Base-by-base conservation (phyloP, 495 filamentous ascomycete genomes). In the Trichocladium uniseriatum region DNA sequence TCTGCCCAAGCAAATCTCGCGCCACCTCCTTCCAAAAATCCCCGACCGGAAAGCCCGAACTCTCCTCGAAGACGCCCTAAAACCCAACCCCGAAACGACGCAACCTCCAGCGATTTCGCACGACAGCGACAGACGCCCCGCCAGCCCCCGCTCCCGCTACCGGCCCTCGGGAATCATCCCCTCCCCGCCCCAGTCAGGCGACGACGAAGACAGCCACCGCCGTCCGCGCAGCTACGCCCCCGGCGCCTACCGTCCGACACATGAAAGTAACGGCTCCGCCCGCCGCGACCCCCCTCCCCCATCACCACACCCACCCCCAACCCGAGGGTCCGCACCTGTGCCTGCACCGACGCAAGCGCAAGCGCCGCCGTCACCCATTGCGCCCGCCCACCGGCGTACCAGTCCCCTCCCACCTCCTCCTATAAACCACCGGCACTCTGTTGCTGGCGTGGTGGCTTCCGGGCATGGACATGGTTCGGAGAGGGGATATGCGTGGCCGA, bases 1-100 rank as follows among this genome's bases (percentile, higher is more conserved):
- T 7, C 86, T 91, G 39, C 87, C 87, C 6, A 87, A 88, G 46
- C 82, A 89, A 54, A 76, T 92, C 1, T 80, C 84, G 1, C 77
- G 88, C 31, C 74, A 80, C 20, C 69, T 92, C 5, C 81, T 94
- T 43, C 88, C 87, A 1, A 69, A 69, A 4, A 50, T 46, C 15
- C 48, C 59, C 22, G 59, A 69, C 43, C 37, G 53, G 8, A 49
- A 55, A 14, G 52, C 61, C 0, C 60, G 58, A 9, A 54, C 49
- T 20, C 49, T 61, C 22, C 50, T 69, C 11, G 48, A 51, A 7
- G 49, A 47, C 6, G 59, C 66, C 1, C 38, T 70, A 7, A 54
- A 60, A 6, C 49, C 53, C 29, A 43, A 61, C 20, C 35, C 59
- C n/a, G 56, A 63, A 27, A 55, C 61, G 14, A 43, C 63, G 5